Conservation (phyloP, 176 grass and related monocot genomes). For the Tuctoria greenei region DNA sequence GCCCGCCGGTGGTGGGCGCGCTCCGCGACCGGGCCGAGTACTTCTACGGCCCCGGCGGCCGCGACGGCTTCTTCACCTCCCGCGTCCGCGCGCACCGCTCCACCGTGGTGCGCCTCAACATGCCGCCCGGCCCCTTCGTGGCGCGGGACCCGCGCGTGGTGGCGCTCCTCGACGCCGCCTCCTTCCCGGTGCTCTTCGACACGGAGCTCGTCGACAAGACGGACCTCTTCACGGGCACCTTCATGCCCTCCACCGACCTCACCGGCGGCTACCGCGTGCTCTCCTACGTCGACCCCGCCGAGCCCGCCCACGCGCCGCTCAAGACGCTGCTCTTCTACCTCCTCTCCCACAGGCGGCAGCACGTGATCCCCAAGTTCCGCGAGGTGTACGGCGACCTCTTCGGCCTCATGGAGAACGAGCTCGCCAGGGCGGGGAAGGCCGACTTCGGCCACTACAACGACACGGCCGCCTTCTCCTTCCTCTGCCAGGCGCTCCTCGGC, state of each 20-base stretch:
- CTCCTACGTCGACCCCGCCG: constrained; percentile 84
- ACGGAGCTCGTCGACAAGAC: constrained; percentile 83
- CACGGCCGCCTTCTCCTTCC: constrained; percentile 73
- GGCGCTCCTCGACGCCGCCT: constrained; percentile 87
- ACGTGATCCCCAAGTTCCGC: constrained; percentile 73
- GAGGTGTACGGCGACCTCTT: constrained; percentile 70
- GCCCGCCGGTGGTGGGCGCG: constrained; percentile 65
- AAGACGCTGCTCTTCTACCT: constrained; percentile 81
- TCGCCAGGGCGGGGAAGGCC: constrained; percentile 59
- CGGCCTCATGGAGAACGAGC: constrained; percentile 57
- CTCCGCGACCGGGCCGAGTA: constrained; percentile 72
- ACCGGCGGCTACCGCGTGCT: constrained; percentile 86
- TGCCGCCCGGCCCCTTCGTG: constrained; percentile 87
- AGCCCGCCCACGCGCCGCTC: constrained; percentile 79
- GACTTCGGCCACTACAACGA: constrained; percentile 81
- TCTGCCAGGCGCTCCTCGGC: constrained; percentile 60
- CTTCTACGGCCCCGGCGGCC: constrained; percentile 78
- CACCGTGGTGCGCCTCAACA: constrained; percentile 88
- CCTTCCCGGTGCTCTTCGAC: constrained; percentile 92
- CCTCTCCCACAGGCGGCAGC: constrained; percentile 61
- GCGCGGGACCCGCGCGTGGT: constrained; percentile 81
- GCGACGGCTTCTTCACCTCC: constrained; percentile 82
- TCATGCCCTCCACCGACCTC: constrained; percentile 90
- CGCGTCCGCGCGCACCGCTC: constrained; percentile 62
- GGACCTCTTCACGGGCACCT: constrained; percentile 96